phyloP scores from a whole-genome alignment of 1,139 yeast species.

The Geotrichum restrictum region DNA sequence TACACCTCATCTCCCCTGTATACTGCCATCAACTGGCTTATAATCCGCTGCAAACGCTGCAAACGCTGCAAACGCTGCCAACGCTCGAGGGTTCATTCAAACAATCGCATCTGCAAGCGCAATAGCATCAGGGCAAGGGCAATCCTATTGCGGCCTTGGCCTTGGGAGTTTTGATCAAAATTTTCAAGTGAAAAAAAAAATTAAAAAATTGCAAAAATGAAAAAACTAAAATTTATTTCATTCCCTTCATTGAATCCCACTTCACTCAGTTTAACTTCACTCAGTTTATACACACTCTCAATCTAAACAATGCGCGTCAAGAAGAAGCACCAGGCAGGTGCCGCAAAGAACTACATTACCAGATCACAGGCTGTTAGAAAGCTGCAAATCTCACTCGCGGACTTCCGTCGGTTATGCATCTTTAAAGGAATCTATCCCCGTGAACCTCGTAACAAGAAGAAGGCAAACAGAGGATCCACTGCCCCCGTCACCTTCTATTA shows the following conservation, averaged over 20 bases:
- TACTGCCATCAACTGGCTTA: too few relatives aligned
- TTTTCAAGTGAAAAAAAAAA: not conserved
- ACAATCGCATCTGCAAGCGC: too few relatives aligned
- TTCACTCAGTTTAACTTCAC: too few relatives aligned
- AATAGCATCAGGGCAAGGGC: conserved; percentile 2
- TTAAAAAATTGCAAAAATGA: too few relatives aligned
- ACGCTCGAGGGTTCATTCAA: too few relatives aligned
- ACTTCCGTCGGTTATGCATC: conserved; percentile 94
- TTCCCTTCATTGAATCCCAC: too few relatives aligned
- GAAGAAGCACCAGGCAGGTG: conserved; percentile 83
- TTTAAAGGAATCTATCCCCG: conserved; percentile 90
- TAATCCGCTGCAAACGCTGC: too few relatives aligned
- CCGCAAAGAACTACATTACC: conserved; percentile 87
- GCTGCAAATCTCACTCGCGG: conserved; percentile 92
- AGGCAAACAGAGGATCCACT: conserved; percentile 95
- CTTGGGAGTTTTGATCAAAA: conserved; percentile 8
- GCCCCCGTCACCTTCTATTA: conserved; percentile 95
- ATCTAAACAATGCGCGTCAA: conserved; percentile 49
- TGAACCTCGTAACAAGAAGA: conserved; percentile 93
- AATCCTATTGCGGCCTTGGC: conserved; percentile 1
- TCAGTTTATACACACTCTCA: too few relatives aligned
- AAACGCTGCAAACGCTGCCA: too few relatives aligned
- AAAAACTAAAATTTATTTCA: too few relatives aligned
- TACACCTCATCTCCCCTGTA: too few relatives aligned
- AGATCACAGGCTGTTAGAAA: conserved; percentile 93